These are phyloP conservation scores for Metarhizium brunneum DNA, from an alignment of 2,329 filamentous ascomycete genomes.

Conservation along the genomic window DNA sequence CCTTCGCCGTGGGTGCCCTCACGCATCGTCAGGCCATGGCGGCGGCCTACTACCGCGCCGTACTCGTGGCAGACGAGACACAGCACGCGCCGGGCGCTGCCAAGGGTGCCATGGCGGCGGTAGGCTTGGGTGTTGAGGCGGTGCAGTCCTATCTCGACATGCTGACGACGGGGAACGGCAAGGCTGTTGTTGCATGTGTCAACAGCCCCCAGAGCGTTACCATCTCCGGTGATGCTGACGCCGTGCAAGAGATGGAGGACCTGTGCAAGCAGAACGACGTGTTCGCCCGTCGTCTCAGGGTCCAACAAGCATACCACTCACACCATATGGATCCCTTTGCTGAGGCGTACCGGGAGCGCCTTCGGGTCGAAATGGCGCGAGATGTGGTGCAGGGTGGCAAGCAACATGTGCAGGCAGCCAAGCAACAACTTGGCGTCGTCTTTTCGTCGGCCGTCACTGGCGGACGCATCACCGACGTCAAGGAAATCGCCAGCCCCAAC, in stretches of 20 bases:
- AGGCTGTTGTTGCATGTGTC: constrained; percentile 9
- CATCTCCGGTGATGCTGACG: constrained; percentile 18
- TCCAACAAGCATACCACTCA: constrained; percentile 20
- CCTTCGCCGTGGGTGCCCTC: too few relatives aligned
- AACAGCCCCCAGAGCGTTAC: constrained; percentile 20
- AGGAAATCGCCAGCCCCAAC: too few relatives aligned
- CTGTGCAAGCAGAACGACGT: constrained; percentile 14
- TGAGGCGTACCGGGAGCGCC: neutral
- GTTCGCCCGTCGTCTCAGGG: constrained; percentile 22
- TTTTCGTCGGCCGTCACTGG: too few relatives aligned
- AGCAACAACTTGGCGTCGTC: too few relatives aligned
- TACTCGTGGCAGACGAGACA: too few relatives aligned
- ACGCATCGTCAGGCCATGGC: too few relatives aligned
- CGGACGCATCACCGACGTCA: too few relatives aligned
- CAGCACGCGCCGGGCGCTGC: too few relatives aligned
- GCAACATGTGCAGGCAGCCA: too few relatives aligned
- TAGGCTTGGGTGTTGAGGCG: constrained; percentile 3
- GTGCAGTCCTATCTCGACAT: neutral
- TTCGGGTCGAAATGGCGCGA: too few relatives aligned
- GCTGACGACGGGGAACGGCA: neutral
- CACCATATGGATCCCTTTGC: constrained; percentile 12
- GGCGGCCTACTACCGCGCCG: too few relatives aligned
- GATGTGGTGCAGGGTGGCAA: too few relatives aligned
- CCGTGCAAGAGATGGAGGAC: constrained; percentile 13
- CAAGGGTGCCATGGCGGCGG: constrained; percentile 11